Base-by-base conservation (phyloP, 2,329 filamentous ascomycete genomes). In the Fusarium sp. region DNA sequence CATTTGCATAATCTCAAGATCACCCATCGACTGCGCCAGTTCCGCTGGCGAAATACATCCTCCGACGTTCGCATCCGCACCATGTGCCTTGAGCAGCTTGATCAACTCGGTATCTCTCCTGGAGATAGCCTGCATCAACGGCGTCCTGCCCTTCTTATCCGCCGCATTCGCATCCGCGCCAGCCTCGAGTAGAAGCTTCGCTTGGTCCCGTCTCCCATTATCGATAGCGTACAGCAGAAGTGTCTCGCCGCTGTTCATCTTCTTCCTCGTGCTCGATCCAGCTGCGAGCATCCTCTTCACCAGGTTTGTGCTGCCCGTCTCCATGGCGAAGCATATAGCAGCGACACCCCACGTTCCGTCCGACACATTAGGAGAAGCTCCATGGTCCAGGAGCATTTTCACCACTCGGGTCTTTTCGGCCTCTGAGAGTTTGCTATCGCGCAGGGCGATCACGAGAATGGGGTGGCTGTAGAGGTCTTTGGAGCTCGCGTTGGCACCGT, bases 401-500 rank as follows among this genome's bases (percentile, higher is more conserved):
- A 77, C 75, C 0, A 72, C 50, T 6, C 73, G 67, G 1, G 71
- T 20, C 57, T 75, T 77, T 1, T 76, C 74, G 1, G 65, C 65
- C 3, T 73, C 45, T 0, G 63, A 19, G 1, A 77, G 38, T 11
- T 73, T 73, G 34, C 30, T 65, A 50, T 77, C 73, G 19, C 65
- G 70, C 17, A 79, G 49, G 21, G 73, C 72, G 12, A 69, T 52
- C n/a, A 80, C 59, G 20, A 81, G 69, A 39, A 75, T 65, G 1
- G 76, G 73, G 34, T 77, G 75, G 7, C 74, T 76, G 9, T 72
- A 66, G 9, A 74, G 67, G 53, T 79, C 78, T 12, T 69, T 68
- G 12, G 72, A 73, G 58, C 76, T 74, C 9, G 75, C 73, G 21
- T 77, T 68, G 6, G 79, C 79, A 11, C 78, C 77, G 19, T 68